phyloP scores from a whole-genome alignment of 1,284 basidiomycete species.

The Rhodotorula sp. region DNA sequence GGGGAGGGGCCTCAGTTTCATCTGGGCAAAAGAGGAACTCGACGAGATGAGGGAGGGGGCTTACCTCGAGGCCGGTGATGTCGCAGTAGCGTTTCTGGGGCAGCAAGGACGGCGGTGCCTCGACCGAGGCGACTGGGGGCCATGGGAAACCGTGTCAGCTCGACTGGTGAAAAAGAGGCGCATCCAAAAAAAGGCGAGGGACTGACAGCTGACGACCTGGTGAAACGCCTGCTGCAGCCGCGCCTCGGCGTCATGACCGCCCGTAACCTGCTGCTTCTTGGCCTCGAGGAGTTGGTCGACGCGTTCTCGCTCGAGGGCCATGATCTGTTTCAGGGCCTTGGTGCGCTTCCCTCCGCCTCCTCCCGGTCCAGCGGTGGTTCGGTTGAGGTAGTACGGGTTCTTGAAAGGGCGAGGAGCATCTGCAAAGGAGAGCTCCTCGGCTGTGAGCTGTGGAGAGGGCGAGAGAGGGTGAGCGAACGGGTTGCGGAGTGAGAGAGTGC shows the following conservation, averaged over 20 bases:
- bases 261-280: slow-evolving; percentile 4
- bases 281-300: slow-evolving; percentile 28
- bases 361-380: slow-evolving; percentile 2
- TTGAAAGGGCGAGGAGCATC: slow-evolving; percentile 41
- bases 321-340: slow-evolving; percentile 44
- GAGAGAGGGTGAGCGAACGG: no score
- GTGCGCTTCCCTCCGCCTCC: slow-evolving; percentile 21
- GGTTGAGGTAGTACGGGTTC: slow-evolving; percentile 33
- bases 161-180: no score
- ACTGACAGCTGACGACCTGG: slow-evolving; percentile 10
- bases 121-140: neutral
- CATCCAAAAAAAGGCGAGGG: no score
- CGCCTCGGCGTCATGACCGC: neutral
- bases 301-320: slow-evolving; percentile 42
- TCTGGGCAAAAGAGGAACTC: no score
- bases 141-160: no score
- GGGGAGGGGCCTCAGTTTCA: neutral
- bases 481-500: no score
- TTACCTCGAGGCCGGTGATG: slow-evolving; percentile 53
- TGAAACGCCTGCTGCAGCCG: neutral
- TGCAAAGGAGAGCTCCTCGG: slow-evolving; percentile 37
- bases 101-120: neutral
- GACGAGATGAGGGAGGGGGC: neutral
- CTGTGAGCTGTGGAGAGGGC: slow-evolving; percentile 7
- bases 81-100: slow-evolving; percentile 52